These are phyloP conservation scores for Debaryomyces coudertii DNA, from an alignment of 1,139 yeast genomes.

Conservation along the genomic window DNA sequence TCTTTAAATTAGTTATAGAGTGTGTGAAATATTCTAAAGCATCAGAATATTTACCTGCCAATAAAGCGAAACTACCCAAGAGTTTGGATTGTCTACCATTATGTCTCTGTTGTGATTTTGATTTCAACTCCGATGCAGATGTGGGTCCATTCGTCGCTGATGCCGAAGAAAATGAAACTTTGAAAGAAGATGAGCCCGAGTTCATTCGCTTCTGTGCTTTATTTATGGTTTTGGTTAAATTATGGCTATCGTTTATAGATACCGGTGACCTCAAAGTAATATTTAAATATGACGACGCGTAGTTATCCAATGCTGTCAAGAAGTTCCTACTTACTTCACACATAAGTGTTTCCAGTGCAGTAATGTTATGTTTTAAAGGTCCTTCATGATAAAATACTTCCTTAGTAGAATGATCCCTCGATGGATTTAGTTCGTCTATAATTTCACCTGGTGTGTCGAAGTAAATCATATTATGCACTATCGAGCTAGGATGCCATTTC, in stretches of 20 bases:
- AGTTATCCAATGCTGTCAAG: slow-evolving; percentile 63
- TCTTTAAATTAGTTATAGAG: slow-evolving; percentile 60
- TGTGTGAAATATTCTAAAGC: slow-evolving; percentile 77
- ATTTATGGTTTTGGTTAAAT: slow-evolving; percentile 54
- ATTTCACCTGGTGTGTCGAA: slow-evolving; percentile 53
- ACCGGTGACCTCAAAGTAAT: slow-evolving; percentile 78
- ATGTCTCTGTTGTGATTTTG: slow-evolving; percentile 38
- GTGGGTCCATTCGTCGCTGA: slow-evolving; percentile 13
- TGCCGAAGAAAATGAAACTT: slow-evolving; percentile 30
- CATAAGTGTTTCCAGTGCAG: slow-evolving; percentile 66
- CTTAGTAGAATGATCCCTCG: slow-evolving; percentile 26
- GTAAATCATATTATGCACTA: slow-evolving; percentile 63
- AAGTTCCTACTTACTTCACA: slow-evolving; percentile 73
- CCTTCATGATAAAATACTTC: slow-evolving; percentile 31
- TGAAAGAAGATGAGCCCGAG: slow-evolving; percentile 43
- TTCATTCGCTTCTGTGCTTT: slow-evolving; percentile 50
- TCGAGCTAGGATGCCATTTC: slow-evolving; percentile 54
- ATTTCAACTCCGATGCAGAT: slow-evolving; percentile 25
- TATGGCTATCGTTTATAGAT: slow-evolving; percentile 55
- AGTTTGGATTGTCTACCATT: slow-evolving; percentile 76
- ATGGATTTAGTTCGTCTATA: slow-evolving; percentile 18
- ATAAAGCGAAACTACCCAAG: slow-evolving; percentile 71
- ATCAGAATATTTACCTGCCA: slow-evolving; percentile 77
- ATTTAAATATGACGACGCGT: slow-evolving; percentile 70
- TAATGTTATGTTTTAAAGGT: slow-evolving; percentile 25